These are phyloP conservation scores for Furcasterigmium sp. DNA, from an alignment of 2,329 filamentous ascomycete genomes.

Conservation along the genomic window DNA sequence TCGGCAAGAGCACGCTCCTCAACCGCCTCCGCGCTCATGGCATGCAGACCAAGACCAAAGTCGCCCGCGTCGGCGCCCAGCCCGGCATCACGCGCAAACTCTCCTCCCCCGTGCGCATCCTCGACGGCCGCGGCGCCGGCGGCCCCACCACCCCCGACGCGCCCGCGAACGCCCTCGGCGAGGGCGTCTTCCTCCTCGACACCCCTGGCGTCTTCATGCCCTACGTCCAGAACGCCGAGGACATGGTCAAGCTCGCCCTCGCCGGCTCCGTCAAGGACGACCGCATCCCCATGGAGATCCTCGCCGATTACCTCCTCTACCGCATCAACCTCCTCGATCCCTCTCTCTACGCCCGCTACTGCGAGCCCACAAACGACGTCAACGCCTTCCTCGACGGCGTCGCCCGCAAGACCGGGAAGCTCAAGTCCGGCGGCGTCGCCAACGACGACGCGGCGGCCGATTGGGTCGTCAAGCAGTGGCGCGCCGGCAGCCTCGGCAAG, in stretches of 20 bases:
- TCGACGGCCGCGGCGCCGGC: constrained; percentile 20
- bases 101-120: constrained; percentile 74
- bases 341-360: constrained; percentile 55
- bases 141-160: constrained; percentile 10
- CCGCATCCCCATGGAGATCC: constrained; percentile 67
- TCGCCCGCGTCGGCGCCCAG: constrained; percentile 75
- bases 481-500: constrained; percentile 66
- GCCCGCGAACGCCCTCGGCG: constrained; percentile 28
- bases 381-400: constrained; percentile 64
- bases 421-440: constrained; percentile 67
- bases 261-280: constrained; percentile 89
- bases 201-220: constrained; percentile 95
- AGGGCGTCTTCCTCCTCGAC: constrained; percentile 79
- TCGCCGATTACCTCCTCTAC: constrained; percentile 89
- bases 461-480: constrained; percentile 79
- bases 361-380: constrained; percentile 79
- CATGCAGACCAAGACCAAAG: constrained; percentile 53
- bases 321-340: constrained; percentile 68
- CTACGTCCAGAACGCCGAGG: constrained; percentile 76
- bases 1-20: constrained; percentile 91
- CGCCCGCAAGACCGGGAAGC: constrained; percentile 67
- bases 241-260: constrained; percentile 92
- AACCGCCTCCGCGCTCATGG: constrained; percentile 75
- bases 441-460: constrained; percentile 69
- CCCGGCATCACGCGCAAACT: constrained; percentile 89